Evolutionary conservation across 192 early-diverging fungal genomes (phyloP).

Genomic region (Physocladia obscura): DNA sequence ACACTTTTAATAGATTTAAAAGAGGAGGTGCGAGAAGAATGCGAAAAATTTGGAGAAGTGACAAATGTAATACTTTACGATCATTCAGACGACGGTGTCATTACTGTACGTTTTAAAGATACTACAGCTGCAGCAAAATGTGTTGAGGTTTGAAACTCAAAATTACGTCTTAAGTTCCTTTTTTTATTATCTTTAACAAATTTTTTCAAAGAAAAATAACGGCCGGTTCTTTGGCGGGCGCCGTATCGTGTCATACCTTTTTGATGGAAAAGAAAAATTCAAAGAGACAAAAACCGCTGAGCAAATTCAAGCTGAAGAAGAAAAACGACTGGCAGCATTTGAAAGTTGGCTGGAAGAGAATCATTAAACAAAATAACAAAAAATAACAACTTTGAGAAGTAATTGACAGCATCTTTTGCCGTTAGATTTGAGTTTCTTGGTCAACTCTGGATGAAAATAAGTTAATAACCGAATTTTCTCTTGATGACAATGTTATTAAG

Average conservation of each 20-base stretch:
- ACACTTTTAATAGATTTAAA: constrained; percentile 86
- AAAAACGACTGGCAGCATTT: constrained; percentile 78
- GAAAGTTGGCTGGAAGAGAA: constrained; percentile 83
- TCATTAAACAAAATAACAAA: constrained; percentile 27
- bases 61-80: constrained; percentile 94
- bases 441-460: no score
- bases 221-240: constrained; percentile 88
- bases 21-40: constrained; percentile 90
- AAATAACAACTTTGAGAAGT: no score
- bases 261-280: constrained; percentile 83
- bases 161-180: background rate
- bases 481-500: no score
- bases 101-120: constrained; percentile 88
- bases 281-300: constrained; percentile 51
- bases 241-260: constrained; percentile 72
- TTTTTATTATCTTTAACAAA: background rate
- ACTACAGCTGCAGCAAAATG: constrained; percentile 75
- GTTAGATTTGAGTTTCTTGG: no score
- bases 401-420: no score
- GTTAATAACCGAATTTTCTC: no score
- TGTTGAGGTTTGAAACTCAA: constrained; percentile 61
- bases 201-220: constrained; percentile 73
- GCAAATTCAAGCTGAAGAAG: constrained; percentile 69
- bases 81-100: constrained; percentile 70
- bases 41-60: constrained; percentile 89